These are phyloP conservation scores for Laetiporus sulphureus DNA, from an alignment of 1,284 basidiomycete genomes.

Conservation along the genomic window DNA sequence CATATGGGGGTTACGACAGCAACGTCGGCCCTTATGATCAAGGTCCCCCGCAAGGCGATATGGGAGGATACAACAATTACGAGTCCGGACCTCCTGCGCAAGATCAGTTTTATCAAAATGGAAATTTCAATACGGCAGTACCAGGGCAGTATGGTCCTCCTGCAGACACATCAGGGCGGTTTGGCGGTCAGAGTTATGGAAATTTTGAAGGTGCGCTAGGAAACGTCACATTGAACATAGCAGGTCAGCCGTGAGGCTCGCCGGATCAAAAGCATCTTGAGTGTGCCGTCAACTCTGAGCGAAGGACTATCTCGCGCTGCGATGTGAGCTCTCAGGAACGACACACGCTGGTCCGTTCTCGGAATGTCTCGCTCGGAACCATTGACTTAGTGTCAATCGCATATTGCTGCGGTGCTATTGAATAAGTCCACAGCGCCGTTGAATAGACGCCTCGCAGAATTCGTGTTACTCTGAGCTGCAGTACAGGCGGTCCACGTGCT, in stretches of 20 bases:
- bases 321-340: too few species aligned
- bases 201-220: constrained; percentile 78
- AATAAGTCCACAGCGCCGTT: too few species aligned
- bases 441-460: too few species aligned
- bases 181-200: constrained; percentile 46
- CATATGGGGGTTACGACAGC: constrained; percentile 49
- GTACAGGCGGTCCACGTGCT: background rate
- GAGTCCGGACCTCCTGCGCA: constrained; percentile 47
- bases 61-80: constrained; percentile 60
- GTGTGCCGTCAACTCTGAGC: constrained; percentile 25
- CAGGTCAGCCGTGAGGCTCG: constrained; percentile 5
- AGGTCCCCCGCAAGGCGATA: constrained; percentile 50
- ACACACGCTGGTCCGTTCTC: too few species aligned
- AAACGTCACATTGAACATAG: constrained; percentile 26
- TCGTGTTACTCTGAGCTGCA: too few species aligned
- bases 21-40: constrained; percentile 55
- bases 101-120: constrained; percentile 62
- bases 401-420: too few species aligned
- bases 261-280: constrained; percentile 9
- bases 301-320: constrained; percentile 30
- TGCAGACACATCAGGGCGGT: constrained; percentile 37
- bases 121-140: constrained; percentile 37
- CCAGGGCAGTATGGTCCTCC: constrained; percentile 38
- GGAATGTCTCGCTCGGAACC: too few species aligned
- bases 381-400: too few species aligned